Evolutionary conservation across 371 early-diverging fungal genomes (phyloP).

Genomic region (Haplosporangium sp.): DNA sequence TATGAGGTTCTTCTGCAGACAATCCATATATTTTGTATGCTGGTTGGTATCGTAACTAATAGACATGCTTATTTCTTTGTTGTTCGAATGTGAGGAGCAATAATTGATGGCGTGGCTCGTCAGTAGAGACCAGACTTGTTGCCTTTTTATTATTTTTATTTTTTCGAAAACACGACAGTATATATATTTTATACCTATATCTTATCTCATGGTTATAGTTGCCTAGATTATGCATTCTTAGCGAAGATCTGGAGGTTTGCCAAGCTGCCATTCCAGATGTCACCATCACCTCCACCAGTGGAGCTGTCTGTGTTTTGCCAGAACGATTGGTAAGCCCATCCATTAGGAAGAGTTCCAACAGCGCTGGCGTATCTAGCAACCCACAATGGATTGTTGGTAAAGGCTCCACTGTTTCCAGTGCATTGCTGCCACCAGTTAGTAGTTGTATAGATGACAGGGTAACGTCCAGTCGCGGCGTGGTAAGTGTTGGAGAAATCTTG

Average conservation of each 20-base stretch:
- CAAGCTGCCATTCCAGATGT: slow-evolving; percentile 26
- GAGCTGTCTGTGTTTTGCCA: slow-evolving; percentile 41
- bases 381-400: slow-evolving; percentile 40
- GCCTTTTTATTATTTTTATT: no score
- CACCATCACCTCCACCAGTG: slow-evolving; percentile 22
- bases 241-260: slow-evolving; percentile 23
- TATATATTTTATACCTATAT: no score
- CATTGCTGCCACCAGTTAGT: slow-evolving; percentile 41
- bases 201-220: no score
- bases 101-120: no score
- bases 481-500: slow-evolving; percentile 38
- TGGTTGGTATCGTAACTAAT: no score
- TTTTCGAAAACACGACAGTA: no score
- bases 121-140: no score
- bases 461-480: slow-evolving; percentile 21
- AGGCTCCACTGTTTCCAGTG: slow-evolving; percentile 34
- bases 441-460: slow-evolving; percentile 46
- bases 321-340: slow-evolving; percentile 23
- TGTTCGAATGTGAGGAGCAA: no score
- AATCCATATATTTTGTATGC: no score
- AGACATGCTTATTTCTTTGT: no score
- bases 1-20: no score
- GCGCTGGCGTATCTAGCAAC: slow-evolving; percentile 27
- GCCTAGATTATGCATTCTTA: neutral
- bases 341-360: slow-evolving; percentile 28